A percentile compares a stretch with the other conserved stretches of the same genome.
Conservation (phyloP, 495 filamentous ascomycete genomes). For the Podospora comata region DNA sequence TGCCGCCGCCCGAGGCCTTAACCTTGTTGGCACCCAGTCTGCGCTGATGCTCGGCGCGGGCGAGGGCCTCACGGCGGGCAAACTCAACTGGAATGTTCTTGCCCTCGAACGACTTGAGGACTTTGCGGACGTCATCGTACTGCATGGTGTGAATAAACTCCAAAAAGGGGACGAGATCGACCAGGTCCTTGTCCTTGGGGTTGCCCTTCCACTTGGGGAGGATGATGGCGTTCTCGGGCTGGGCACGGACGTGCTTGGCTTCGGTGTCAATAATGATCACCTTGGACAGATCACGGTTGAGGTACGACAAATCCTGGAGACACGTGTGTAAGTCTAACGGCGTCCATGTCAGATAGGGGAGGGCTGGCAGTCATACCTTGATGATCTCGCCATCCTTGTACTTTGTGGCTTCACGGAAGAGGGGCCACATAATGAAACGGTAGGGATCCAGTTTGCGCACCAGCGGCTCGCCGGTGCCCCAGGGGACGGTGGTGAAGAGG, state of each 20-base stretch:
- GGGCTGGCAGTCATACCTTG: constrained; percentile 61
- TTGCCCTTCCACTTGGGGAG: constrained; percentile 87
- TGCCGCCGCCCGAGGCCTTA: constrained; percentile 54
- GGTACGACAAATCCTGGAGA: constrained; percentile 81
- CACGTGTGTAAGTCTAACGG: constrained; percentile 13
- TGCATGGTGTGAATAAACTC: constrained; percentile 96
- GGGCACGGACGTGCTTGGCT: constrained; percentile 69
- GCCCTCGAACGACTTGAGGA: constrained; percentile 84
- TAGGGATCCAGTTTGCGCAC: constrained; percentile 94
- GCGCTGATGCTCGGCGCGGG: constrained; percentile 75
- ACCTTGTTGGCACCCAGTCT: constrained; percentile 67
- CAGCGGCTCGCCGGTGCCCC: constrained; percentile 76
- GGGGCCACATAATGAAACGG: constrained; percentile 89
- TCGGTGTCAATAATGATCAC: constrained; percentile 90
- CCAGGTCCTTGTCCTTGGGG: constrained; percentile 74
- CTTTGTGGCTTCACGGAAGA: constrained; percentile 90
- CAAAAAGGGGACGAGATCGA: constrained; percentile 87
- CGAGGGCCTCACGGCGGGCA: constrained; percentile 77
- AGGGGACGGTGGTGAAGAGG: constrained; percentile 84
- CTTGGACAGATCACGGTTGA: constrained; percentile 93
- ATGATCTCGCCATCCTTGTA: constrained; percentile 95
- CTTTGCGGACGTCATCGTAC: constrained; percentile 74
- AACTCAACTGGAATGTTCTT: constrained; percentile 84
- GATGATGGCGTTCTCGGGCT: constrained; percentile 92
- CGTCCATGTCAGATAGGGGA: background rate